These are phyloP conservation scores for Paraleonurus japonicus DNA, from an alignment of 257 asterid species.

Conservation along the genomic window DNA sequence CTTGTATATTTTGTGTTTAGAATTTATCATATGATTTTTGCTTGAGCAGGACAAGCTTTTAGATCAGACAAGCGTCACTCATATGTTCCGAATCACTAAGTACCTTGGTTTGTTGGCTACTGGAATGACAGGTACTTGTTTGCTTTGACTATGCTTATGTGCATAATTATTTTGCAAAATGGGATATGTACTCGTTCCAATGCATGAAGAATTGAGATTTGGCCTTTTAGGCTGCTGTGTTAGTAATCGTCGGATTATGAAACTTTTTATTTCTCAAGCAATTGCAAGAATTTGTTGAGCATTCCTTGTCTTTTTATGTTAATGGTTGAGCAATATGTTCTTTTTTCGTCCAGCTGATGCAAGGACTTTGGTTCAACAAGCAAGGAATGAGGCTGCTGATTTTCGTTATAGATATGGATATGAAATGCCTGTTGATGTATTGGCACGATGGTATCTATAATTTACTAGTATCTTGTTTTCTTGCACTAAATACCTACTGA, in stretches of 20 bases:
- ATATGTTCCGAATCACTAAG: constrained; percentile 81
- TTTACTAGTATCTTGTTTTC: neutral
- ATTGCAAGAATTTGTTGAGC: neutral
- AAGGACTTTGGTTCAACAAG: constrained; percentile 96
- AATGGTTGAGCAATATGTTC: constrained; percentile 1
- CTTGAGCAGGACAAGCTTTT: constrained; percentile 88
- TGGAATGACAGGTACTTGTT: constrained; percentile 78
- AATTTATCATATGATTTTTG: constrained; percentile 13
- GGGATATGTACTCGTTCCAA: neutral
- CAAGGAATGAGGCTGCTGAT: constrained; percentile 97
- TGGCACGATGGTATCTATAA: constrained; percentile 76
- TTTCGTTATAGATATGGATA: constrained; percentile 88
- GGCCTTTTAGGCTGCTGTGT: neutral
- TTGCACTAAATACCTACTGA: neutral
- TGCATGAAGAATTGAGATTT: neutral
- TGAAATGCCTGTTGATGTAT: constrained; percentile 90
- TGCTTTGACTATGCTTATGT: neutral
- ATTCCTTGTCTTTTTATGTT: neutral
- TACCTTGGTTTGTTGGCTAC: constrained; percentile 88
- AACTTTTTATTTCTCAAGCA: neutral
- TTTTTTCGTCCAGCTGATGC: constrained; percentile 74
- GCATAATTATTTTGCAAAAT: neutral
- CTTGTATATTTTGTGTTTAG: neutral
- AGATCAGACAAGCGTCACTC: constrained; percentile 95
- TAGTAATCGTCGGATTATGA: neutral